Evolutionary conservation across 1,139 yeast genomes (phyloP), one percentile per base, ranked within the genome.

Genomic region (Suhomyces coccinellae): DNA sequence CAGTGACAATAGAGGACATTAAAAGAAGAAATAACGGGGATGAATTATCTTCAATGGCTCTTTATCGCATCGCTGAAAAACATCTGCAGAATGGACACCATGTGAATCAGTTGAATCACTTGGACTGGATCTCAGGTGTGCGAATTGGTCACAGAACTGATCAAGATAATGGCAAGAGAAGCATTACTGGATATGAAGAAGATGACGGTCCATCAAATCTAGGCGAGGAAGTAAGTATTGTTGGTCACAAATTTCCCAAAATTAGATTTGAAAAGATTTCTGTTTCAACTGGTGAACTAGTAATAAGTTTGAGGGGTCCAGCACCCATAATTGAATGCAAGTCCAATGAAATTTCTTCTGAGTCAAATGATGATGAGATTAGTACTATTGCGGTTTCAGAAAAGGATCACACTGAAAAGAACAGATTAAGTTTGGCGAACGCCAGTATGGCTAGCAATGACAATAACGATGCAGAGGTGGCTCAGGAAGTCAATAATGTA

Each of bases 51-150:
- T 65, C 75, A 6, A 52, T 68, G 50, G 62, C 73, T 8, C 49
- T 66, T 50, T 66, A 59, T 43, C 67, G 62, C 48, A 64, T 73
- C 17, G 63, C 72, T 15, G 68, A 65, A 40, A 63, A 58, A 40
- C 67, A 64, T 26, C 58, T 59, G 29, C 56, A 60, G 17, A 56
- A 59, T 28, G 58, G 63, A 9, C 54, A 58, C 36, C 57, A 48
- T 40, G 57, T 51, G 46, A 65, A 59, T 42, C 77, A 79, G 47
- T 64, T 80, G 32, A 83, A 83, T 52, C 97, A 91, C 59, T 69
- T 93, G 49, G 83, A 85, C 53, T 93, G 99, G 99, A 85, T 93
- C 35, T 85, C 97, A 0, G 98, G 98, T 39, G 96, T 93, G 6
- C 73, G 93, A 44, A 82, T 80, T 67, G 95, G 95, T 0, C 71